A percentile compares a stretch with the other conserved stretches of the same genome.
phyloP scores from a whole-genome alignment of 306 rosid species.

The Gastrolobium bilobum region DNA sequence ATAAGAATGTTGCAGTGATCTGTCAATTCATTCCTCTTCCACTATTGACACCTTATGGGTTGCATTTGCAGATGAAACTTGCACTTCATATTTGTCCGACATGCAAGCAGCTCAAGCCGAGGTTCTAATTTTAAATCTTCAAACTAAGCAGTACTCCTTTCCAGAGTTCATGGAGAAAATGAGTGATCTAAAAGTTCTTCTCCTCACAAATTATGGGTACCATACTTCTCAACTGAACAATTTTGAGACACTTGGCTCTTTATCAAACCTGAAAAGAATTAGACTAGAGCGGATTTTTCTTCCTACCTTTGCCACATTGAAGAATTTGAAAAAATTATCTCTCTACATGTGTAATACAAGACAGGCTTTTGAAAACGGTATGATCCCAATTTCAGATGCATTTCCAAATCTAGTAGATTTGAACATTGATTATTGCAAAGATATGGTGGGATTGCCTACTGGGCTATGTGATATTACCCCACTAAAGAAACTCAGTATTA shows the following conservation, averaged over 20 bases:
- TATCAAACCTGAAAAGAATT: conserved; percentile 55
- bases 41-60: neutral
- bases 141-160: conserved; percentile 43
- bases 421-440: conserved; percentile 57
- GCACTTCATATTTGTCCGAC: conserved; percentile 47
- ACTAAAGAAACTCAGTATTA: conserved; percentile 62
- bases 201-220: conserved; percentile 55
- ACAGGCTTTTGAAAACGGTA: conserved; percentile 47
- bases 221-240: conserved; percentile 48
- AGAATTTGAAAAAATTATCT: conserved; percentile 59
- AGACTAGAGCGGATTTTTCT: conserved; percentile 62
- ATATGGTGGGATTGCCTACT: conserved; percentile 25
- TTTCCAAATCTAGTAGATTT: conserved; percentile 55
- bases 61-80: conserved; percentile 59
- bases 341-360: conserved; percentile 64
- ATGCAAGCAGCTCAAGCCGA: conserved; percentile 47
- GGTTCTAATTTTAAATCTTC: conserved; percentile 63
- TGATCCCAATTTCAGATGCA: conserved; percentile 44
- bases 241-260: conserved; percentile 42
- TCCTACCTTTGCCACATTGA: conserved; percentile 50
- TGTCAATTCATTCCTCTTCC: neutral
- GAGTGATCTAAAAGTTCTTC: conserved; percentile 60
- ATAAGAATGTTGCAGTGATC: neutral
- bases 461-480: conserved; percentile 34
- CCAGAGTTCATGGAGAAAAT: conserved; percentile 49